Evolutionary conservation across 2,329 filamentous ascomycete species (phyloP).

Genomic region (Chalaropsis thielavioides): DNA sequence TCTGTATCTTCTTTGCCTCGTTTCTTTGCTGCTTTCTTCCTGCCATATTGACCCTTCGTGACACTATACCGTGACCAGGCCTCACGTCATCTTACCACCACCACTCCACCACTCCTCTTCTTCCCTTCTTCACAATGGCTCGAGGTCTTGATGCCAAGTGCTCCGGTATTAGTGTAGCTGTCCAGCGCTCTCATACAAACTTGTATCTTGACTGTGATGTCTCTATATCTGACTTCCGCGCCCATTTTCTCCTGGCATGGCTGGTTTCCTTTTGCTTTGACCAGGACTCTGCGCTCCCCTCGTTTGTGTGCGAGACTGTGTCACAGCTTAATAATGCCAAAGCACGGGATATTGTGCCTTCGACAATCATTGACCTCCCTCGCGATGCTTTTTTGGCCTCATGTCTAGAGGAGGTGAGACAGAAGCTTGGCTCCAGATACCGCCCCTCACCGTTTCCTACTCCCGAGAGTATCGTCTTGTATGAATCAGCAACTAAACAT

Average conservation of each 20-base stretch:
- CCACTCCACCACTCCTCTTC: not conserved
- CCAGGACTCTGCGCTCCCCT: constrained; percentile 18
- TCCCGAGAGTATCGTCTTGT: constrained; percentile 9
- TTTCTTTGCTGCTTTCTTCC: no score
- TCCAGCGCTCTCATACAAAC: constrained; percentile 1
- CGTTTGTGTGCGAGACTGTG: constrained; percentile 18
- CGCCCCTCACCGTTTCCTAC: not conserved
- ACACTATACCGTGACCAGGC: not conserved
- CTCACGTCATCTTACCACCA: not conserved
- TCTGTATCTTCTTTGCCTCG: not conserved
- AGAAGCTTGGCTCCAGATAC: not conserved
- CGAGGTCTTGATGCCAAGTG: constrained; percentile 8
- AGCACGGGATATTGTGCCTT: constrained; percentile 3
- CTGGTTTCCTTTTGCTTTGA: constrained; percentile 21
- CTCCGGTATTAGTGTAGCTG: constrained; percentile 1
- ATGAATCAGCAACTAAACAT: constrained; percentile 11
- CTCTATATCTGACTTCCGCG: constrained; percentile 13
- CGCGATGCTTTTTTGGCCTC: not conserved
- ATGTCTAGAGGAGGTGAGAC: not conserved
- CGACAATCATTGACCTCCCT: constrained; percentile 15
- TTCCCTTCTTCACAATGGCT: constrained; percentile 12
- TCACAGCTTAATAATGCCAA: not conserved
- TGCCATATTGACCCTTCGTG: no score
- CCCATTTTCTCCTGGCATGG: constrained; percentile 21
- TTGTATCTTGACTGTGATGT: not conserved